Conservation (phyloP, 2,329 filamentous ascomycete species). For the Beauveria australis region DNA sequence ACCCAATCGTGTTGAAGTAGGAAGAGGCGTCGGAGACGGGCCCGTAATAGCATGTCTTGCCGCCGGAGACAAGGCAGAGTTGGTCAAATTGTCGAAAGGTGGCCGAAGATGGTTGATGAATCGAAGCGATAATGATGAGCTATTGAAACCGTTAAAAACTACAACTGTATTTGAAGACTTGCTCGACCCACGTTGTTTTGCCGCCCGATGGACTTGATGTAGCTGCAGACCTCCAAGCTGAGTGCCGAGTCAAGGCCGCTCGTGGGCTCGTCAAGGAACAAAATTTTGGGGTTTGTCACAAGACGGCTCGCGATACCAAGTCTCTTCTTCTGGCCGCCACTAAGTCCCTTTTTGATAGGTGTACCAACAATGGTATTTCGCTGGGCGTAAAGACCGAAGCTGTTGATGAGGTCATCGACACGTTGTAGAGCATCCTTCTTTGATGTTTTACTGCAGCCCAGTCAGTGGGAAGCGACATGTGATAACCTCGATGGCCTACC, state of each 20-base stretch:
- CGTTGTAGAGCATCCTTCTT: slow-evolving; percentile 51
- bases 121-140: slow-evolving; percentile 72
- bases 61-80: slow-evolving; percentile 62
- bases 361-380: slow-evolving; percentile 69
- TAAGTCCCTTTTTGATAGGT: slow-evolving; percentile 73
- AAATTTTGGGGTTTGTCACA: slow-evolving; percentile 69
- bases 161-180: not conserved
- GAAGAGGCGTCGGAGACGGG: slow-evolving; percentile 45
- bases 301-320: slow-evolving; percentile 74
- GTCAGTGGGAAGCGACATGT: not conserved
- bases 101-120: slow-evolving; percentile 75
- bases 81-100: slow-evolving; percentile 79
- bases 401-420: slow-evolving; percentile 57
- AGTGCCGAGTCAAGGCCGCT: slow-evolving; percentile 74
- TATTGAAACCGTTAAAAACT: slow-evolving; percentile 21
- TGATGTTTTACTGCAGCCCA: slow-evolving; percentile 23
- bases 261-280: slow-evolving; percentile 80
- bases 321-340: slow-evolving; percentile 76
- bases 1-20: slow-evolving; percentile 56
- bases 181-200: slow-evolving; percentile 50
- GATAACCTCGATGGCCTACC: not conserved
- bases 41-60: slow-evolving; percentile 67
- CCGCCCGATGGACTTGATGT: slow-evolving; percentile 58
- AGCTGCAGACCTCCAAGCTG: slow-evolving; percentile 68
- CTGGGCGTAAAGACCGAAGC: slow-evolving; percentile 66